Percentiles rank a stretch among this genome's conserved stretches.
These are phyloP conservation scores for Takashimella tepidaria DNA, from an alignment of 1,284 basidiomycete genomes.

Conservation along the genomic window DNA sequence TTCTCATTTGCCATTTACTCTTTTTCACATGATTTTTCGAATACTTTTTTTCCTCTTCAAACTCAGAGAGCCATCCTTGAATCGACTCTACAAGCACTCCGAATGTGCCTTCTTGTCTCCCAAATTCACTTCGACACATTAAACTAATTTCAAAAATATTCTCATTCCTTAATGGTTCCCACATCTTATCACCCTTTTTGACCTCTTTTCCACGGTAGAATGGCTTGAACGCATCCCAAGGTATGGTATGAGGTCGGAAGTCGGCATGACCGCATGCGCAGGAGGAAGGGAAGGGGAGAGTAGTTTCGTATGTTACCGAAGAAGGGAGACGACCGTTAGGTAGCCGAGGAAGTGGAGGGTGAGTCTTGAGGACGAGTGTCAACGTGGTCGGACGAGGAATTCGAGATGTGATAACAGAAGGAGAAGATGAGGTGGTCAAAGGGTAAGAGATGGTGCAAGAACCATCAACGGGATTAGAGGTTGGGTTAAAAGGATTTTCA, in stretches of 20 bases:
- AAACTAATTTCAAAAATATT: constrained; percentile 39
- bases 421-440: constrained; percentile 13
- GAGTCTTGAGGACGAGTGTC: constrained; percentile 49
- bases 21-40: too few relatives aligned
- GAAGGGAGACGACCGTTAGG: constrained; percentile 38
- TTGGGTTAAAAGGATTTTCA: too few relatives aligned
- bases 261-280: too few relatives aligned
- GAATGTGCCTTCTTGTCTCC: constrained; percentile 45
- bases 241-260: constrained; percentile 13
- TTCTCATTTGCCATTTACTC: constrained; percentile 5
- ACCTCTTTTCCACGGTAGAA: constrained; percentile 49
- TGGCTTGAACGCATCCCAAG: constrained; percentile 48
- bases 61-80: constrained; percentile 15
- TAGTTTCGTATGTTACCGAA: constrained; percentile 48
- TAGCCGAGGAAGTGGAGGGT: constrained; percentile 30
- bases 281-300: constrained; percentile 29
- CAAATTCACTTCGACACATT: constrained; percentile 48
- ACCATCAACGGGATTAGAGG: background rate
- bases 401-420: constrained; percentile 1
- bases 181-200: constrained; percentile 25
- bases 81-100: constrained; percentile 31
- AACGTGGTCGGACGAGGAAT: constrained; percentile 39
- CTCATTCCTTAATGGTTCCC: constrained; percentile 33
- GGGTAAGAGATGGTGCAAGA: constrained; percentile 17
- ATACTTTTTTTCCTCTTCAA: too few relatives aligned